phyloP scores from a whole-genome alignment of 1,139 yeast genomes.

The Candida buenavistaensis region DNA sequence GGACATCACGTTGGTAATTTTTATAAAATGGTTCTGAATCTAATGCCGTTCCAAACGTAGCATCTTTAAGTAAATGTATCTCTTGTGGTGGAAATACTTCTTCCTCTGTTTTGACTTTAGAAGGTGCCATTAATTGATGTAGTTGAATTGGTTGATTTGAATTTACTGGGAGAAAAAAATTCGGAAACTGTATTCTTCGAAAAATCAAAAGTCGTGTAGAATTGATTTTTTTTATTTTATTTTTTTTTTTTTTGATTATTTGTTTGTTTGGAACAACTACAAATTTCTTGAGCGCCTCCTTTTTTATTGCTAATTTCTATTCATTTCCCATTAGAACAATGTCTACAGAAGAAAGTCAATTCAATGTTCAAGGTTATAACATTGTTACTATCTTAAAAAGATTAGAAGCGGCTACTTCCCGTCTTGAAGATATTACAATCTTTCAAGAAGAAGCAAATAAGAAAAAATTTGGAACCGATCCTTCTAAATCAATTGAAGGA shows the following conservation, averaged over 20 bases:
- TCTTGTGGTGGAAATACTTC: slow-evolving; percentile 47
- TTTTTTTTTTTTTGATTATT: neutral
- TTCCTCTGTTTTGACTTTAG: slow-evolving; percentile 22
- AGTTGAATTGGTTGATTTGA: too few species aligned
- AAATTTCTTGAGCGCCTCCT: too few species aligned
- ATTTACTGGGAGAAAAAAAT: too few species aligned
- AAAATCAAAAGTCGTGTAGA: neutral
- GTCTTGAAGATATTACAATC: slow-evolving; percentile 85
- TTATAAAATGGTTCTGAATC: slow-evolving; percentile 52
- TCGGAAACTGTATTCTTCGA: too few species aligned
- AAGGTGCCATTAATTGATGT: slow-evolving; percentile 19
- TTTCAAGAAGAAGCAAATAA: slow-evolving; percentile 59
- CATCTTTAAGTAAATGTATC: slow-evolving; percentile 52
- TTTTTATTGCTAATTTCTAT: too few species aligned
- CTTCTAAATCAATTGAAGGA: slow-evolving; percentile 7
- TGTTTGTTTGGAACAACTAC: neutral
- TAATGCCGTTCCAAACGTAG: slow-evolving; percentile 16
- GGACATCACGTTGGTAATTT: slow-evolving; percentile 55
- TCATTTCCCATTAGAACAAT: slow-evolving; percentile 14
- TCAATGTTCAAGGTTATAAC: slow-evolving; percentile 76
- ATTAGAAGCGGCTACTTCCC: slow-evolving; percentile 89
- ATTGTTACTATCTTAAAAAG: slow-evolving; percentile 79
- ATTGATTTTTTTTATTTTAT: neutral
- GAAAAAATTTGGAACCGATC: slow-evolving; percentile 14
- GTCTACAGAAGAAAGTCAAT: slow-evolving; percentile 53